Evolutionary conservation across 2,329 filamentous ascomycete species (phyloP).

Genomic region (Lachnellula arida): DNA sequence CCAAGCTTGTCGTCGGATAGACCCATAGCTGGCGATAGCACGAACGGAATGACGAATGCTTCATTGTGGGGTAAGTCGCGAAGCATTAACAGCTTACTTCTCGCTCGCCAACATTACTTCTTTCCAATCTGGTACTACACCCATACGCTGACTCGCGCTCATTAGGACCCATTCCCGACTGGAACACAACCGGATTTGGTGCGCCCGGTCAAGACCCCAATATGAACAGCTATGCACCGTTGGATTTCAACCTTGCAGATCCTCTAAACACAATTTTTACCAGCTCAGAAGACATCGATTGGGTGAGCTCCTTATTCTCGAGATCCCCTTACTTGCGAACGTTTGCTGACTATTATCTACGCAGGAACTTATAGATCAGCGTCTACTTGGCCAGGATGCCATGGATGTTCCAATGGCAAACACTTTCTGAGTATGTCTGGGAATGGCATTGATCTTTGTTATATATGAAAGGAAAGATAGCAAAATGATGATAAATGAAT

Average conservation of each 20-base stretch:
- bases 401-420: too few species aligned
- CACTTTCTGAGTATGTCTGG: too few species aligned
- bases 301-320: neutral
- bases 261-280: constrained; percentile 3
- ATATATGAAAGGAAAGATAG: too few species aligned
- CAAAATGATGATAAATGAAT: too few species aligned
- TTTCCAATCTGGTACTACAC: neutral
- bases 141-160: neutral
- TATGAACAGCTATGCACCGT: neutral
- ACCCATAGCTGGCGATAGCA: neutral
- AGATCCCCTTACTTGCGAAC: neutral
- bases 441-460: too few species aligned
- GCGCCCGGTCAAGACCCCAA: neutral
- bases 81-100: neutral
- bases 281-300: constrained; percentile 2
- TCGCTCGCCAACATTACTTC: neutral
- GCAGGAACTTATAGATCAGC: constrained; percentile 7
- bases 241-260: neutral
- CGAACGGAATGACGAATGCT: neutral
- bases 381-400: neutral
- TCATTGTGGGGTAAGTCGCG: neutral
- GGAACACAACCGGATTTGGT: too few species aligned
- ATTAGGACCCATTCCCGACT: neutral
- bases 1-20: neutral
- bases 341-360: neutral